Base-by-base conservation (phyloP, 257 asterid species). In the Paraleonurus japonicus region DNA sequence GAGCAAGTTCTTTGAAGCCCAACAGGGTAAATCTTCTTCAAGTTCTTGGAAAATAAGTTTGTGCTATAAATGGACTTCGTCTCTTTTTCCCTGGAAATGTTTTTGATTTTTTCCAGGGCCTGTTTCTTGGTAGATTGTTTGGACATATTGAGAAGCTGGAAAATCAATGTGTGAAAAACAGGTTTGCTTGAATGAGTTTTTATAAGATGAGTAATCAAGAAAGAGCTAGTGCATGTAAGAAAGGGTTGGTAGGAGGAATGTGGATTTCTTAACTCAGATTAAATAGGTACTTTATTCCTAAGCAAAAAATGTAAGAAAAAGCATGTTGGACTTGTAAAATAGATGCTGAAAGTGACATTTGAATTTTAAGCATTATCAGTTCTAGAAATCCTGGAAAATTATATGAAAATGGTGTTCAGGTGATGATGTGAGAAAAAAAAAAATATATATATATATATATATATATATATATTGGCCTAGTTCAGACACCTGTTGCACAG, bases 21-120 rank as follows among this genome's bases (percentile, higher is more conserved):
- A 75, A 92, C 74, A 2, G 96, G 98, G 71, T 90, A 90, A 2
- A 89, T 81, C 76, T 83, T 92, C 81, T 88, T 89, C 75, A 84
- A 75, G 73, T 85, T 83, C 67, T 76, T 92, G 1, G 89, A 78
- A 53, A 88, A 79, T 16, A 85, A 71, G 78, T 78, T 83, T 53
- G 80, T 75, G 30, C 54, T 82, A 26, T 47, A 47, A 47, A 47
- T 35, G 0, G 82, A 70, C 78, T 86, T 86, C n/a, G n/a, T n/a
- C 35, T 92, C 87, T 15, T 82, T 83, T 30, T 85, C 96, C 71
- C 71, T 83, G 26, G 51, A 62, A 69, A 43, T 37, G 75, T 60
- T 83, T 73, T 73, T 81, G 63, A 48, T 81, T 74, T 83, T 87
- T 59, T 84, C 87, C 78, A 79, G 33, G 59, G 67, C 65, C 28